Conservation (phyloP, 495 filamentous ascomycete species). For the Pyronema domesticum region DNA sequence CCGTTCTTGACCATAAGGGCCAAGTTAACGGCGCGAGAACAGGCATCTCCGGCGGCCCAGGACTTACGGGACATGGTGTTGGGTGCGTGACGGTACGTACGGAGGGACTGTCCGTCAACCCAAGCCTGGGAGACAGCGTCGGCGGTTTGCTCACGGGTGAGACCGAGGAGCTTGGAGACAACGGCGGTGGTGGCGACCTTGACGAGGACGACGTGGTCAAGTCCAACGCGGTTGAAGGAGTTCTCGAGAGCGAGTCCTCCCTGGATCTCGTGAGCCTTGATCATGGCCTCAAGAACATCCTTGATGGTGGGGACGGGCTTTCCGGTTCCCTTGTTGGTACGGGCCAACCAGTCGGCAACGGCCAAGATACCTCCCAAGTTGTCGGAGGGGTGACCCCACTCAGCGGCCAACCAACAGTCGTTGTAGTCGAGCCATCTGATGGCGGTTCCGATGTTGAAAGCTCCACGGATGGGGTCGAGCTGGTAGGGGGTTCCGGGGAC, state of each 20-base stretch:
- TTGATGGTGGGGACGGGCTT: constrained; percentile 40
- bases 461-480: constrained; percentile 84
- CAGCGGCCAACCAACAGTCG: constrained; percentile 96
- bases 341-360: constrained; percentile 90
- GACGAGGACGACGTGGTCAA: constrained; percentile 94
- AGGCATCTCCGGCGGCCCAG: constrained; percentile 96
- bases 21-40: constrained; percentile 88
- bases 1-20: constrained; percentile 84
- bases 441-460: constrained; percentile 97
- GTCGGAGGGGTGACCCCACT: constrained; percentile 97
- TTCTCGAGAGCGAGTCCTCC: constrained; percentile 92
- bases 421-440: constrained; percentile 99
- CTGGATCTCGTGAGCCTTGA: constrained; percentile 98
- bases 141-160: constrained; percentile 75
- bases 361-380: constrained; percentile 92
- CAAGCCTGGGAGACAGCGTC: constrained; percentile 93
- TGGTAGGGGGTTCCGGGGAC: constrained; percentile 87
- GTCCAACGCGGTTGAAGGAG: constrained; percentile 92
- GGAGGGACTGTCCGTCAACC: constrained; percentile 88
- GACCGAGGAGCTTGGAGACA: constrained; percentile 79
- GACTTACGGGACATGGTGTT: constrained; percentile 99
- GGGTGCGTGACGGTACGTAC: constrained; percentile 89
- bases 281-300: constrained; percentile 94
- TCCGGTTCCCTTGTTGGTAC: constrained; percentile 88
- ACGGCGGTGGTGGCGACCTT: constrained; percentile 95